A percentile compares a stretch with the other conserved stretches of the same genome.
phyloP scores from a whole-genome alignment of 2,329 filamentous ascomycete species.

The Exophiala xenobiotica region DNA sequence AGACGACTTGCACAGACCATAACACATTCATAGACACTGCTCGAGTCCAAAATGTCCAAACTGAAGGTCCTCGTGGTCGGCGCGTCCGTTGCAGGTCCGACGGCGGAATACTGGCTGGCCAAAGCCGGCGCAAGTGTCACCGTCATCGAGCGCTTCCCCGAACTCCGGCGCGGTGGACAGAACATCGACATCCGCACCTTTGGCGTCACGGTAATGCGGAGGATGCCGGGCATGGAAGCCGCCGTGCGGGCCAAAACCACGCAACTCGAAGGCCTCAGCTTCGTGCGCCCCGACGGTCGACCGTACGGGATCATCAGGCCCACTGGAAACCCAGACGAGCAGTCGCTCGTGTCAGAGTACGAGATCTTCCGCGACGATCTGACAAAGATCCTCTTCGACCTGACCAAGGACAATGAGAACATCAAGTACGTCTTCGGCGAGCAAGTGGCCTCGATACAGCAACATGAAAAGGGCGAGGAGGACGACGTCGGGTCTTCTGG shows the following conservation, averaged over 20 bases:
- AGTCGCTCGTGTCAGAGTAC: conserved; percentile 54
- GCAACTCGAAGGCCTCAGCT: conserved; percentile 48
- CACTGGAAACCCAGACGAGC: conserved; percentile 13
- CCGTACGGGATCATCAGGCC: conserved; percentile 17
- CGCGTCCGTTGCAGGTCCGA: conserved; percentile 43
- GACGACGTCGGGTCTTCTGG: conserved; percentile 20
- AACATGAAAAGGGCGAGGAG: conserved; percentile 34
- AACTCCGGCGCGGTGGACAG: conserved; percentile 50
- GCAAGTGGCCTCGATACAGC: conserved; percentile 33
- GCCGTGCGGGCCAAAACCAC: conserved; percentile 40
- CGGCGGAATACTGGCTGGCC: conserved; percentile 54
- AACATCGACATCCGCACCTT: conserved; percentile 57
- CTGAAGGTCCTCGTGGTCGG: conserved; percentile 52
- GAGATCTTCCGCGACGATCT: conserved; percentile 62
- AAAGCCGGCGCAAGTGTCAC: conserved; percentile 41
- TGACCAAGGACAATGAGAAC: conserved; percentile 9
- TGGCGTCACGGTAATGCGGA: conserved; percentile 52
- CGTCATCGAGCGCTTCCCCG: conserved; percentile 43
- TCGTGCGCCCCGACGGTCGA: conserved; percentile 41
- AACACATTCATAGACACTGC: no score
- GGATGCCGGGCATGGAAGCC: conserved; percentile 54
- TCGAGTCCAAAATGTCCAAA: conserved; percentile 27
- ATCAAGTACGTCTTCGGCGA: conserved; percentile 40
- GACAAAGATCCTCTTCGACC: conserved; percentile 50
- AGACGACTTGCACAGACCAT: no score